These are phyloP conservation scores for Volutella citrinella DNA, from an alignment of 2,329 filamentous ascomycete genomes.

Conservation along the genomic window DNA sequence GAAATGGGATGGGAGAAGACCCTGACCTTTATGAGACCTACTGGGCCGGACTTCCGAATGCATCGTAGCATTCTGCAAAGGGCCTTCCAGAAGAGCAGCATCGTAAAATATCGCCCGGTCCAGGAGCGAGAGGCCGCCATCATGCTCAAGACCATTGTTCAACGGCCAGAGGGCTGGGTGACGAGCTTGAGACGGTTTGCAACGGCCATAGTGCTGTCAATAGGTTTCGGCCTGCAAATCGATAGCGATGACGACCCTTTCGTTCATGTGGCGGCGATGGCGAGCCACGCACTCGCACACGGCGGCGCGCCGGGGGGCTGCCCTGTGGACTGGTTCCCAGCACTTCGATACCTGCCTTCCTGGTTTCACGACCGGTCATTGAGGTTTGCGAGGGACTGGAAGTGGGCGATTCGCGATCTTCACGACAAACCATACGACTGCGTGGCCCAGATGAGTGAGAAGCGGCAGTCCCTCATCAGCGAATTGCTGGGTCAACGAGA, in stretches of 20 bases:
- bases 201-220: slow-evolving; percentile 39
- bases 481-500: slow-evolving; percentile 25
- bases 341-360: slow-evolving; percentile 39
- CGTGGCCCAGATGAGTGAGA: slow-evolving; percentile 28
- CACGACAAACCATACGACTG: slow-evolving; percentile 43
- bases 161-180: slow-evolving; percentile 34
- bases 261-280: slow-evolving; percentile 35
- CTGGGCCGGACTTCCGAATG: slow-evolving; percentile 39
- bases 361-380: slow-evolving; percentile 31
- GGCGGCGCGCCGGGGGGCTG: slow-evolving; percentile 31
- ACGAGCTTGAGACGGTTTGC: slow-evolving; percentile 35
- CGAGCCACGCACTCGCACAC: slow-evolving; percentile 26
- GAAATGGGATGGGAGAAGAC: slow-evolving; percentile 46
- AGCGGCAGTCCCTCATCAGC: slow-evolving; percentile 27
- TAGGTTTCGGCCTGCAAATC: slow-evolving; percentile 42
- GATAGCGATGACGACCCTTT: slow-evolving; percentile 35
- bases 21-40: slow-evolving; percentile 42
- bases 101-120: slow-evolving; percentile 31
- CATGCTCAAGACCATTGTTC: slow-evolving; percentile 29
- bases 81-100: slow-evolving; percentile 38
- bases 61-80: slow-evolving; percentile 44
- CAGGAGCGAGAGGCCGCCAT: slow-evolving; percentile 33
- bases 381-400: slow-evolving; percentile 27
- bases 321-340: slow-evolving; percentile 47
- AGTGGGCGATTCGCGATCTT: slow-evolving; percentile 34